These are phyloP conservation scores for Volvox reticuliferus DNA, from an alignment of 139 green algal species.

Conservation along the genomic window DNA sequence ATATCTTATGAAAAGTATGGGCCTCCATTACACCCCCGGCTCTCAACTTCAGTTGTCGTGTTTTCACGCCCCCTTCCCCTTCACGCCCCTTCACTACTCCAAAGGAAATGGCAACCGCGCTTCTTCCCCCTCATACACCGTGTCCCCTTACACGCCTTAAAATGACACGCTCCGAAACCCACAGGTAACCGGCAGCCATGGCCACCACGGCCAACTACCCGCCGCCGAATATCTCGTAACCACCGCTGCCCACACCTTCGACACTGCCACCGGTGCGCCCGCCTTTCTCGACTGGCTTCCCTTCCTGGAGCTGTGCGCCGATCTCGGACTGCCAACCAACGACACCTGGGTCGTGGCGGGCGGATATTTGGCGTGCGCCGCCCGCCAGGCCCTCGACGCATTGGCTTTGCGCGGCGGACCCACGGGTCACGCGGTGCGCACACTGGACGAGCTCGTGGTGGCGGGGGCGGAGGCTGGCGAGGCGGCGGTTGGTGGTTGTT, in stretches of 20 bases:
- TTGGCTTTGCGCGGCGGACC: slow-evolving; percentile 56
- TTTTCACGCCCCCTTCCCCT: no score
- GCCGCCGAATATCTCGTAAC: slow-evolving; percentile 72
- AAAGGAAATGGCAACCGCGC: no score
- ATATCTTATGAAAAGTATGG: no score
- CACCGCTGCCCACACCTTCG: slow-evolving; percentile 59
- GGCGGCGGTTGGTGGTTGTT: slow-evolving; percentile 6
- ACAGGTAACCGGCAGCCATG: slow-evolving; percentile 54
- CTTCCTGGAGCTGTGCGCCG: slow-evolving; percentile 58
- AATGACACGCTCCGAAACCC: no score
- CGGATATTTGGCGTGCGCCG: slow-evolving; percentile 13
- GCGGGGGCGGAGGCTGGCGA: slow-evolving; percentile 5
- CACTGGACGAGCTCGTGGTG: neutral
- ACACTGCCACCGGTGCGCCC: slow-evolving; percentile 17
- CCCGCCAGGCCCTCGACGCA: slow-evolving; percentile 55
- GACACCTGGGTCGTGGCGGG: slow-evolving; percentile 68
- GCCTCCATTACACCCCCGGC: no score
- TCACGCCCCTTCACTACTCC: no score
- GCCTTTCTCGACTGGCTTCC: slow-evolving; percentile 44
- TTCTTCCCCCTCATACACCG: neutral
- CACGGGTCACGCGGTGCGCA: slow-evolving; percentile 40
- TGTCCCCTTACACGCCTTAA: no score
- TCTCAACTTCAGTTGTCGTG: no score
- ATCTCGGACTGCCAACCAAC: slow-evolving; percentile 66
- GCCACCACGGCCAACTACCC: slow-evolving; percentile 72